These are phyloP conservation scores for Nothophytophthora sp. DNA, from an alignment of 352 stramenopile species.

Conservation along the genomic window DNA sequence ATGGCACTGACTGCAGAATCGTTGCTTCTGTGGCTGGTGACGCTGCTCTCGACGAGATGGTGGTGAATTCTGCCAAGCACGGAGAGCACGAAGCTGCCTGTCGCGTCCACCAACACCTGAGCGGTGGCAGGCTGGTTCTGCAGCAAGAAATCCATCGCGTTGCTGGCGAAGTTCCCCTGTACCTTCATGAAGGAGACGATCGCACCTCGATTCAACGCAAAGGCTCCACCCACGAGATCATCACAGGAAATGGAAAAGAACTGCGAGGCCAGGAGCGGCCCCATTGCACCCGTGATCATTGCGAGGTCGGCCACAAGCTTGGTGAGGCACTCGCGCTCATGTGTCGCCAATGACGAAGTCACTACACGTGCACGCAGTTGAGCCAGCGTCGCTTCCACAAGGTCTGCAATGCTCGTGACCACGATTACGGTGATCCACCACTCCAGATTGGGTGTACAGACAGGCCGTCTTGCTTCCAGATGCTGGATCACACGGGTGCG, in stretches of 20 bases:
- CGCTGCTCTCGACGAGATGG: conserved; percentile 11
- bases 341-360: no score
- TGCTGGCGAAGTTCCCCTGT: conserved; percentile 14
- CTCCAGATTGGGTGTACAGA: conserved; percentile 4
- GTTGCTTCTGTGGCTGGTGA: neutral
- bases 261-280: conserved; percentile 18
- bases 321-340: conserved; percentile 18
- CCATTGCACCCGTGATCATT: conserved; percentile 19
- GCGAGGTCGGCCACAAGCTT: conserved; percentile 19
- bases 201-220: conserved; percentile 13
- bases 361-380: conserved; percentile 10
- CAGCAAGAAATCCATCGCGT: conserved; percentile 7
- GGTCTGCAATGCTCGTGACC: conserved; percentile 11
- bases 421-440: conserved; percentile 24
- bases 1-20: neutral
- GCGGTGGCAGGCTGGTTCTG: neutral
- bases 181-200: conserved; percentile 20
- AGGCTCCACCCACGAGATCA: conserved; percentile 24
- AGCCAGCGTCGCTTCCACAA: conserved; percentile 3
- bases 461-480: neutral
- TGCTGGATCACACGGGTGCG: conserved; percentile 7
- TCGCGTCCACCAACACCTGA: conserved; percentile 13
- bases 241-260: conserved; percentile 25
- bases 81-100: conserved; percentile 22
- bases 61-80: conserved; percentile 20